Conservation (phyloP, 768 basidiomycete genomes). For the Pholiota microspora region DNA sequence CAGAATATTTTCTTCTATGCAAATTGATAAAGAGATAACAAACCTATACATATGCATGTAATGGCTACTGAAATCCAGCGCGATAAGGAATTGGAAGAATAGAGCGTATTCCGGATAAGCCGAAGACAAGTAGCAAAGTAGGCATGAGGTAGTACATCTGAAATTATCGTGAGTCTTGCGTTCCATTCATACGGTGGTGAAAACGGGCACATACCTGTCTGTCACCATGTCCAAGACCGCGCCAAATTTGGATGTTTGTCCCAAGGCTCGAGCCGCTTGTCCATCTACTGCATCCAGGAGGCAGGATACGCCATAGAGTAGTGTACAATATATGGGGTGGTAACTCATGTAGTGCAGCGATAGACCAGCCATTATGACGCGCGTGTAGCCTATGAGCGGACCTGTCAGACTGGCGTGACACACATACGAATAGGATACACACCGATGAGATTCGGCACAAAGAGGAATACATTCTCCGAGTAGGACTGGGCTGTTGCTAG, state of each 20-base stretch:
- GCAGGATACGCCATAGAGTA: slow-evolving; percentile 87
- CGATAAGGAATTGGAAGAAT: slow-evolving; percentile 91
- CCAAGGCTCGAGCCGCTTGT: slow-evolving; percentile 82
- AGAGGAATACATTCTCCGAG: slow-evolving; percentile 96
- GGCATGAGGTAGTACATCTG: slow-evolving; percentile 94
- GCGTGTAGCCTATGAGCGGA: slow-evolving; percentile 69
- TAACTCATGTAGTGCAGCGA: slow-evolving; percentile 93
- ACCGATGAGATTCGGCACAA: slow-evolving; percentile 97
- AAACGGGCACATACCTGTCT: slow-evolving; percentile 67
- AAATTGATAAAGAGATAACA: slow-evolving; percentile 6
- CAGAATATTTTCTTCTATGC: slow-evolving; percentile 10
- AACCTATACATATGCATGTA: slow-evolving; percentile 99
- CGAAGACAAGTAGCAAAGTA: slow-evolving; percentile 90
- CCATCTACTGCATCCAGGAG: slow-evolving; percentile 96
- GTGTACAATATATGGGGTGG: slow-evolving; percentile 89
- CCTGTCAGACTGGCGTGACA: slow-evolving; percentile 14
- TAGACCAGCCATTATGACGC: slow-evolving; percentile 86
- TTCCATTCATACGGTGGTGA: neutral
- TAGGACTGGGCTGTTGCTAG: slow-evolving; percentile 83
- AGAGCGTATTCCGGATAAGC: slow-evolving; percentile 86
- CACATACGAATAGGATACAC: slow-evolving; percentile 24
- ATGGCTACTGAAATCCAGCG: slow-evolving; percentile 96
- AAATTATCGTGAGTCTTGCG: slow-evolving; percentile 1
- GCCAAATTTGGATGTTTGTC: slow-evolving; percentile 94
- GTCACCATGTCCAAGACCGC: slow-evolving; percentile 99